Evolutionary conservation across 2,329 filamentous ascomycete species (phyloP), one percentile per base, ranked within the genome.

Genomic region (Talaromyces sp.): DNA sequence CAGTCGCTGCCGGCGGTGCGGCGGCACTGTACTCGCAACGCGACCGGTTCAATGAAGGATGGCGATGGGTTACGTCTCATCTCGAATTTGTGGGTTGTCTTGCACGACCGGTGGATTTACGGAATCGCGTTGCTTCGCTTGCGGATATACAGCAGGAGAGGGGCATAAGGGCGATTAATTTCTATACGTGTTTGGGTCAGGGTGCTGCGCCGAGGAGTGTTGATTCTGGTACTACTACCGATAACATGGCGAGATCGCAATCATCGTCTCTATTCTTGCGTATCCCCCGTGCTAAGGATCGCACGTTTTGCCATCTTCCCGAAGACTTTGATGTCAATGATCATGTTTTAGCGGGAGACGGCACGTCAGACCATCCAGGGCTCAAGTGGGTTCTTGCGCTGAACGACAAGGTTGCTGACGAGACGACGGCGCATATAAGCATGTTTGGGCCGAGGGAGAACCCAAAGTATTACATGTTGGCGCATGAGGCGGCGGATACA

Each of bases 71-170:
- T 14, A 87, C 90, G 16, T 95, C 91, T 41, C 95, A 99, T 77
- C 86, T 99, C 31, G 91, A 95, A 76, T 99, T 98, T 72, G 91
- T 98, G 1, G 92, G 93, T 2, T 96, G 92, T 72, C 84, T 99
- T 8, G 90, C 91, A 57, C 88, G 91, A n/a, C 88, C 87, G 4
- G 90, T 93, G 71, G 93, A 97, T 73, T 82, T 98, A 68, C 88
- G 88, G 70, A 85, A 87, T 72, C 87, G 95, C 37, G 83, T 97
- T 10, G 80, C 82, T n/a, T 84, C 82, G 66, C 82, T 97, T 75
- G 82, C 86, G n/a, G 82, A 83, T 65, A 80, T 93, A 22, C 83
- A 87, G 39, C 76, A 82, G 54, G 87, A 90, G 65, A 84, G 91
- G 14, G 83, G 83, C 13, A 84, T 97, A 14, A 90, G 91, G 2